Conservation (phyloP, 1,284 basidiomycete species). For the Moesziomyces antarcticus region DNA sequence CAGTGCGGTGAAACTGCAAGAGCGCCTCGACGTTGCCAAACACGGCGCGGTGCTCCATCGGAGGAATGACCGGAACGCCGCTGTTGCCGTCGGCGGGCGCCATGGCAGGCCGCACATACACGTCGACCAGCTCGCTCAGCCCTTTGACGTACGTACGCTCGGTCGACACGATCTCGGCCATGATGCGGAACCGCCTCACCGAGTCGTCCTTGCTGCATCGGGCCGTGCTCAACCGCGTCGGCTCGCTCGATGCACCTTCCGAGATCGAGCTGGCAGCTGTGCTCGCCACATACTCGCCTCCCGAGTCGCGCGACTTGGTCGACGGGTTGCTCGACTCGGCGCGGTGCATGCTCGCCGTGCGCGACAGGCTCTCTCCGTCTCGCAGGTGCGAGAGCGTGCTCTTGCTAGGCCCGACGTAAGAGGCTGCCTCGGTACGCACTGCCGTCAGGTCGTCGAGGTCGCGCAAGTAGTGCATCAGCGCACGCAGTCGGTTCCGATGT, state of each 20-base stretch:
- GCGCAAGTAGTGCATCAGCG: slow-evolving; percentile 91
- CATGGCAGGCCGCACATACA: slow-evolving; percentile 90
- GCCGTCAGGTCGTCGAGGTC: slow-evolving; percentile 86
- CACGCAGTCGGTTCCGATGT: slow-evolving; percentile 81
- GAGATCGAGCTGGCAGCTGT: slow-evolving; percentile 38
- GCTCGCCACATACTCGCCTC: slow-evolving; percentile 29
- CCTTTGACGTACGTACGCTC: slow-evolving; percentile 95
- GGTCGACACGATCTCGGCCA: slow-evolving; percentile 75
- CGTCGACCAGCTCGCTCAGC: slow-evolving; percentile 89
- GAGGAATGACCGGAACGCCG: slow-evolving; percentile 83
- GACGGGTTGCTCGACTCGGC: slow-evolving; percentile 46
- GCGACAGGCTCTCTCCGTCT: slow-evolving; percentile 19
- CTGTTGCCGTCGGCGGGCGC: slow-evolving; percentile 71
- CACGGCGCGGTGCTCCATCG: slow-evolving; percentile 85
- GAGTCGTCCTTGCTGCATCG: slow-evolving; percentile 64
- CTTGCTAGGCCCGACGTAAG: slow-evolving; percentile 30
- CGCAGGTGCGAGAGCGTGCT: slow-evolving; percentile 29
- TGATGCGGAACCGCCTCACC: slow-evolving; percentile 60
- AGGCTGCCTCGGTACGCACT: slow-evolving; percentile 22
- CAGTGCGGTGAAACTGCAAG: slow-evolving; percentile 89
- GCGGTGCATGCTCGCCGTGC: slow-evolving; percentile 32
- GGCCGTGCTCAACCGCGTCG: slow-evolving; percentile 20
- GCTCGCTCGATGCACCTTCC: slow-evolving; percentile 17
- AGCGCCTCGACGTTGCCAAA: slow-evolving; percentile 91
- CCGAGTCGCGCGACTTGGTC: slow-evolving; percentile 37